phyloP scores from a whole-genome alignment of 2,329 filamentous ascomycete genomes.

The Talaromyces sp. region DNA sequence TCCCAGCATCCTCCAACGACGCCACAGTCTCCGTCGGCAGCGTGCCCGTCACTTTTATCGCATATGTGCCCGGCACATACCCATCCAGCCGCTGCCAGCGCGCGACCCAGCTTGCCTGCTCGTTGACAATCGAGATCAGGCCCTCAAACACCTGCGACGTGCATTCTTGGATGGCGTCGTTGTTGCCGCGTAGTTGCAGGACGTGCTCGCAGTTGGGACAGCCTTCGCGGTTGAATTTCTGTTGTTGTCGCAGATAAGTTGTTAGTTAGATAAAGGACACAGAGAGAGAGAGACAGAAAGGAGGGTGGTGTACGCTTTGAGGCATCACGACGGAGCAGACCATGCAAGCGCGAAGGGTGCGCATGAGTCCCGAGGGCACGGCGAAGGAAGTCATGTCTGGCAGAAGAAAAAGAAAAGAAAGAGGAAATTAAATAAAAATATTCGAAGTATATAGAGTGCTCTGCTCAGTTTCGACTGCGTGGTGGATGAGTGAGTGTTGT shows the following conservation, averaged over 20 bases:
- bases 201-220: slow-evolving; percentile 97
- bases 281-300: slow-evolving; percentile 11
- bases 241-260: slow-evolving; percentile 2
- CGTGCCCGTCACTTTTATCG: slow-evolving; percentile 86
- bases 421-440: neutral
- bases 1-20: slow-evolving; percentile 53
- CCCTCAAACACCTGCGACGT: slow-evolving; percentile 96
- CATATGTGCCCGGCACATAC: slow-evolving; percentile 86
- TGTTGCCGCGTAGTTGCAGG: slow-evolving; percentile 72
- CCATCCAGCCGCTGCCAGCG: slow-evolving; percentile 88
- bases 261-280: neutral
- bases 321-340: slow-evolving; percentile 94
- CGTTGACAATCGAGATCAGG: slow-evolving; percentile 77
- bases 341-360: slow-evolving; percentile 94
- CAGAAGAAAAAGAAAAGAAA: neutral
- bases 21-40: slow-evolving; percentile 54
- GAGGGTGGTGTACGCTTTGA: slow-evolving; percentile 53
- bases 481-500: neutral
- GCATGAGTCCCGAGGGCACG: slow-evolving; percentile 69
- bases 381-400: slow-evolving; percentile 50
- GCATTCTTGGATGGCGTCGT: slow-evolving; percentile 82
- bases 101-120: slow-evolving; percentile 86
- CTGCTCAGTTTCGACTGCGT: neutral
- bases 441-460: neutral
- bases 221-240: slow-evolving; percentile 81